Base-by-base conservation (phyloP, 2,329 filamentous ascomycete genomes). In the Ophiostoma ulmi region DNA sequence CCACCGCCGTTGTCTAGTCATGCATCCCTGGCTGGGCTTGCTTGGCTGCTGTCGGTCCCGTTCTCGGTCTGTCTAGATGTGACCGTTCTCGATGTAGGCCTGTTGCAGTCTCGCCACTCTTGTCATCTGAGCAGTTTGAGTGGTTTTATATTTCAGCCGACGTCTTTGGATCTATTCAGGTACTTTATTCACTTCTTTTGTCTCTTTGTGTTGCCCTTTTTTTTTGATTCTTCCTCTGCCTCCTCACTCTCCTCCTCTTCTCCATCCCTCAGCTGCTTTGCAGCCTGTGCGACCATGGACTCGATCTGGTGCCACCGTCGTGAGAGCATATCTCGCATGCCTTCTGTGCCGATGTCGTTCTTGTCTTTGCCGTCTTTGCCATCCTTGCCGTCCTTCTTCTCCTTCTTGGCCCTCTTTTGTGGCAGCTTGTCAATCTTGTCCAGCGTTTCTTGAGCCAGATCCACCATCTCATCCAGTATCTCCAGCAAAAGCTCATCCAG, bases 221-320 rank as follows among this genome's bases (percentile, higher is more conserved):
- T 22, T 11, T 55, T 55, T 7, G n/a, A 2, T 10, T 58, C 52
- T 22, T 26, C 52, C n/a, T 11, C 52, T 11, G 4, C 44, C 44
- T 26, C n/a, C 52, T 6, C 48, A 2, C 22, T 2, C n/a, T 31
- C 52, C 22, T 22, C 22, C n/a, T 22, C n/a, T 13, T 17, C 44
- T 20, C 22, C 52, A 26, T 58, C 52, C 11, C 63, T 61, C 65
- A 74, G 61, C 55, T 67, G 36, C 20, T 63, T 48, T 5, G 71
- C 69, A 2, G 73, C 67, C 48, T 72, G 39, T 2, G 52, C 71
- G 31, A 73, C 73, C 69, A 73, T 68, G 63, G 69, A 65, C 72
- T 75, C 73, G 36, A 75, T 73, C 70, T 75, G 73, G 22, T 52
- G 71, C 74, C 74, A 75, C 44, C 74, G 70, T 41, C 55, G 58